phyloP scores from a whole-genome alignment of 768 basidiomycete genomes.

The Lactifluus echinatus region DNA sequence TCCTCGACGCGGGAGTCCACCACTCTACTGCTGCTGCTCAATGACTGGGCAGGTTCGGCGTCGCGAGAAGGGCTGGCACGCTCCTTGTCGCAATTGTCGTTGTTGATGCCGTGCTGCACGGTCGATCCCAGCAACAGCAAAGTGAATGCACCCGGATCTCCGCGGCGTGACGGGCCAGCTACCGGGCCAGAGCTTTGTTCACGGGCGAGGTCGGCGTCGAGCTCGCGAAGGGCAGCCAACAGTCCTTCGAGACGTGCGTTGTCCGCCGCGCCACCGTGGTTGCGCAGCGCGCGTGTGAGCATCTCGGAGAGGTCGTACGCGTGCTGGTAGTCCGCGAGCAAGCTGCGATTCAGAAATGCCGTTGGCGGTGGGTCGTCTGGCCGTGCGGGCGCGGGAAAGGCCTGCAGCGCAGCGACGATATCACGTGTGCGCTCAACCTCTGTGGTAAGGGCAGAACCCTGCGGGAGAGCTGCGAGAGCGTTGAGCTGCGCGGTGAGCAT shows the following conservation, averaged over 20 bases:
- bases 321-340: conserved; percentile 66
- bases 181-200: neutral
- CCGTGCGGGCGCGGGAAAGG: conserved; percentile 29
- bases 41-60: neutral
- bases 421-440: conserved; percentile 50
- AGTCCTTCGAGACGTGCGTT: conserved; percentile 52
- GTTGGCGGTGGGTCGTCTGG: conserved; percentile 16
- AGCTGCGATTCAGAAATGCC: conserved; percentile 53
- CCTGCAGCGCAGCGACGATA: conserved; percentile 50
- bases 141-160: conserved; percentile 48
- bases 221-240: conserved; percentile 39
- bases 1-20: conserved; percentile 55
- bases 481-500: conserved; percentile 42
- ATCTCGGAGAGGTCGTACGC: conserved; percentile 45
- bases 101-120: conserved; percentile 33
- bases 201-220: conserved; percentile 24
- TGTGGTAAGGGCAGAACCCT: conserved; percentile 35
- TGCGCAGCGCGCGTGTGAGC: conserved; percentile 33
- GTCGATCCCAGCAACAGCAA: conserved; percentile 52
- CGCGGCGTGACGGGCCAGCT: conserved; percentile 8
- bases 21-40: conserved; percentile 33
- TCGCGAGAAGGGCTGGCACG: conserved; percentile 5
- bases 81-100: conserved; percentile 26
- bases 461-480: conserved; percentile 33
- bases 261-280: conserved; percentile 36